These are phyloP conservation scores for Phytophthora constricta DNA, from an alignment of 352 stramenopile species.

Conservation along the genomic window DNA sequence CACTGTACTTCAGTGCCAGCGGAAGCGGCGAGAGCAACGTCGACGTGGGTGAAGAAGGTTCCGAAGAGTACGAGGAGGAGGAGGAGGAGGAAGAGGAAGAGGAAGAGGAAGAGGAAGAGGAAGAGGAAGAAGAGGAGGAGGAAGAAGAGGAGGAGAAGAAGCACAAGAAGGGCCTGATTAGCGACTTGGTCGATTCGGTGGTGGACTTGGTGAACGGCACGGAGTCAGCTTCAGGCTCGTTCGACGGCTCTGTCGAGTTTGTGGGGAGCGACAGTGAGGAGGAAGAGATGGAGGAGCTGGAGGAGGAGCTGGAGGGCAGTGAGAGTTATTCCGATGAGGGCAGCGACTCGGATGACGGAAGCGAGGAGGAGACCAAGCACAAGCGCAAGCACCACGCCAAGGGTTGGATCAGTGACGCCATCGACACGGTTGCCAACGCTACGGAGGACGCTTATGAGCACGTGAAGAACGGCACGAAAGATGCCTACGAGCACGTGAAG, in stretches of 20 bases:
- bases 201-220: conserved; percentile 27
- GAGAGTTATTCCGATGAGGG: conserved; percentile 19
- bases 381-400: conserved; percentile 40
- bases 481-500: conserved; percentile 21
- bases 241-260: conserved; percentile 33
- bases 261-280: conserved; percentile 27
- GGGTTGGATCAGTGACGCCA: conserved; percentile 27
- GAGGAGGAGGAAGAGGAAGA: conserved; percentile 5
- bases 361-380: conserved; percentile 16
- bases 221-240: conserved; percentile 23
- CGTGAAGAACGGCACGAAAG: conserved; percentile 18
- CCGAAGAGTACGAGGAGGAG: conserved; percentile 22
- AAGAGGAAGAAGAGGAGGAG: conserved; percentile 12
- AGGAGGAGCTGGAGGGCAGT: conserved; percentile 10
- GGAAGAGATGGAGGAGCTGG: conserved; percentile 10
- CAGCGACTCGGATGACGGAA: conserved; percentile 6
- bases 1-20: conserved; percentile 22
- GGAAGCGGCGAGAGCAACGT: conserved; percentile 32
- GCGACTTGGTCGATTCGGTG: conserved; percentile 28
- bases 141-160: conserved; percentile 24
- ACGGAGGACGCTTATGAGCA: conserved; percentile 31
- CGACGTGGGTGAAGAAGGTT: conserved; percentile 13
- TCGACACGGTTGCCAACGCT: conserved; percentile 37
- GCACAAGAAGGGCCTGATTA: conserved; percentile 32
- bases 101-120: not conserved